Evolutionary conservation across 1,284 basidiomycete genomes (phyloP).

Genomic region (Microbotryum scabiosae): DNA sequence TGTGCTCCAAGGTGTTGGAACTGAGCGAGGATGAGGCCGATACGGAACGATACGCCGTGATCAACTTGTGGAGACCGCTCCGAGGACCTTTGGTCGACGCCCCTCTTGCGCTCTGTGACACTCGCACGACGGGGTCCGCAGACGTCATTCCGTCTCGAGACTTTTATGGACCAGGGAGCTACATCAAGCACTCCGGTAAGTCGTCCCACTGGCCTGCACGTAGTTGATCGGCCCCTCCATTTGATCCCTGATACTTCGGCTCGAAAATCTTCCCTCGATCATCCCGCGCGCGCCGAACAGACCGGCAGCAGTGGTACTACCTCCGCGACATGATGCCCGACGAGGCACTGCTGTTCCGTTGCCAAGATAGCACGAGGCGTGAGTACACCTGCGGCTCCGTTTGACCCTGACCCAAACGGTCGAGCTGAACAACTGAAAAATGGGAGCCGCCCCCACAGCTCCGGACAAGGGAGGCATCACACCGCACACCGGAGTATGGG

Average conservation of each 20-base stretch:
- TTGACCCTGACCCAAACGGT: too few relatives aligned
- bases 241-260: too few relatives aligned
- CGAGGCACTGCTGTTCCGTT: slow-evolving; percentile 10
- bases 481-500: slow-evolving; percentile 1
- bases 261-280: too few relatives aligned
- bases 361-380: slow-evolving; percentile 1
- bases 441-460: neutral
- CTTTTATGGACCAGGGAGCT: slow-evolving; percentile 9
- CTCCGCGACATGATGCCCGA: slow-evolving; percentile 4
- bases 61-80: slow-evolving; percentile 37
- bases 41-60: slow-evolving; percentile 11
- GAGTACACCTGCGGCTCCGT: too few relatives aligned
- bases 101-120: slow-evolving; percentile 35
- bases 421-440: too few relatives aligned
- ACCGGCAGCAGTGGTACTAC: slow-evolving; percentile 3
- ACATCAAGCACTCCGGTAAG: neutral
- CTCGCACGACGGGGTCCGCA: slow-evolving; percentile 15
- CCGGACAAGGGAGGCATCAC: neutral
- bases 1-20: neutral
- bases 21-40: neutral
- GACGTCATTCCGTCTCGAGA: slow-evolving; percentile 4
- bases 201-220: too few relatives aligned
- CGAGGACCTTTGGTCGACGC: slow-evolving; percentile 31
- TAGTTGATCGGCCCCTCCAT: too few relatives aligned
- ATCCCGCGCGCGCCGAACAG: neutral